Evolutionary conservation across 2,329 filamentous ascomycete species (phyloP).

Genomic region (Pseudogymnoascus sp.): DNA sequence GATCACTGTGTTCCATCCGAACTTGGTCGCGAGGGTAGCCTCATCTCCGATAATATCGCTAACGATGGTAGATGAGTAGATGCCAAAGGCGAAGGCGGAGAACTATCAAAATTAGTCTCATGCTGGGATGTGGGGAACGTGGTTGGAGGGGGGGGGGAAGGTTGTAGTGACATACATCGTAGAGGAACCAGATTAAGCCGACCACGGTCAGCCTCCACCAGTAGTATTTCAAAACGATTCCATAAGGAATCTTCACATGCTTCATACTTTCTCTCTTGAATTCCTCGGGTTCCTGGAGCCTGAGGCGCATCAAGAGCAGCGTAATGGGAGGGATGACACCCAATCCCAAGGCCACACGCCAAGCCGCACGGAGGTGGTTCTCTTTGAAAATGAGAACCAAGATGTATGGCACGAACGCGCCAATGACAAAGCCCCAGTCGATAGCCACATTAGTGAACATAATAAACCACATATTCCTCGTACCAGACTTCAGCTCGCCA

Average conservation of each 20-base stretch:
- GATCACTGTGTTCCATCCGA: conserved; percentile 84
- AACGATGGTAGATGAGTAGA: conserved; percentile 75
- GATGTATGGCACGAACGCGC: conserved; percentile 68
- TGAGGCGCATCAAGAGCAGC: conserved; percentile 63
- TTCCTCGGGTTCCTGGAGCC: conserved; percentile 71
- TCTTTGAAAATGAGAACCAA: conserved; percentile 46
- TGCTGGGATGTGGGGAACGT: neutral
- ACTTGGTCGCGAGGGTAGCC: conserved; percentile 64
- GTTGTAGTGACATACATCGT: conserved; percentile 60
- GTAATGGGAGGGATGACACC: conserved; percentile 70
- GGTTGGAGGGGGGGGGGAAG: neutral
- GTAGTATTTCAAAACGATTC: conserved; percentile 57
- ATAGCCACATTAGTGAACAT: conserved; percentile 87
- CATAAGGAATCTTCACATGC: conserved; percentile 46
- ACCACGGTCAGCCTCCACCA: conserved; percentile 65
- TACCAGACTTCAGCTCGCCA: conserved; percentile 71
- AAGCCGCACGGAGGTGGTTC: conserved; percentile 64
- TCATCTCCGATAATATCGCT: conserved; percentile 51
- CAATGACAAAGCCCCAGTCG: conserved; percentile 74
- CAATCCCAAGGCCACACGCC: conserved; percentile 74
- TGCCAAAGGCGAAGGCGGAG: conserved; percentile 74
- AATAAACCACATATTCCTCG: conserved; percentile 85
- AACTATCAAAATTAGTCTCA: conserved; percentile 43
- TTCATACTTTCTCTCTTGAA: conserved; percentile 45
- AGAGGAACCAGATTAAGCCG: conserved; percentile 76